Evolutionary conservation across 164 flowering plant genomes (phyloP), one percentile per base, ranked within the genome.

Genomic region (Macadamia integrifolia): DNA sequence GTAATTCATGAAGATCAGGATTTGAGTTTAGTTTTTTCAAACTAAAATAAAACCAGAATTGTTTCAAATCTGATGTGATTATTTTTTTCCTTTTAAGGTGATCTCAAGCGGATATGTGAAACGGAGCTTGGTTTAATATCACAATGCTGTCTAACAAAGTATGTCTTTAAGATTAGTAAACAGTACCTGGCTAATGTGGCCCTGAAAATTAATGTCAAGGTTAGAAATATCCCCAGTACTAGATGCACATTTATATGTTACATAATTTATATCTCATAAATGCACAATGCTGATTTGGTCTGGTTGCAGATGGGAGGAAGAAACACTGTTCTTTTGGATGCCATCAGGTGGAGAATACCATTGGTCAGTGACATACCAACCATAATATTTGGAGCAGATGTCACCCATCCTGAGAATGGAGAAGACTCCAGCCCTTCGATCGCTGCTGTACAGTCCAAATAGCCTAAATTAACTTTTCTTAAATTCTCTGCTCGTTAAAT

Each of bases 381-480:
- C 52, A 66, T 66, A 48, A 65, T 65, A n/a, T 65, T 65, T 65
- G 60, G 68, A 31, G 68, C 60, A 1, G 68, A 65, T 53, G 68
- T 66, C 12, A 56, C 61, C 68, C 68, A 66, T 18, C 68, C 68
- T 13, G 49, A 23, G 28, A 59, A 59, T 56, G 68, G 68, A 30
- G 68, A 66, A 28, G 49, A 40, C 29, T 35, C 48, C 44, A 52
- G 32, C 15, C 46, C 18, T 52, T 18, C 29, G 7, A 87, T 89
- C 60, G 95, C 95, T 67, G 95, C 95, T 71, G 95, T 89, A 83
- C 17, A 48, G 9, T 56, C 71, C 23, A 23, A 58, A 44, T 62
- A 48, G 58, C 68, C 15, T 9, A 63, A 23, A 46, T 23, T 69
- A 14, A 18, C n/a, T 12, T 9, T 59, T 62, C 59, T 61, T 60